Evolutionary conservation across 1,284 basidiomycete species (phyloP).

Genomic region (Boletus sp.): DNA sequence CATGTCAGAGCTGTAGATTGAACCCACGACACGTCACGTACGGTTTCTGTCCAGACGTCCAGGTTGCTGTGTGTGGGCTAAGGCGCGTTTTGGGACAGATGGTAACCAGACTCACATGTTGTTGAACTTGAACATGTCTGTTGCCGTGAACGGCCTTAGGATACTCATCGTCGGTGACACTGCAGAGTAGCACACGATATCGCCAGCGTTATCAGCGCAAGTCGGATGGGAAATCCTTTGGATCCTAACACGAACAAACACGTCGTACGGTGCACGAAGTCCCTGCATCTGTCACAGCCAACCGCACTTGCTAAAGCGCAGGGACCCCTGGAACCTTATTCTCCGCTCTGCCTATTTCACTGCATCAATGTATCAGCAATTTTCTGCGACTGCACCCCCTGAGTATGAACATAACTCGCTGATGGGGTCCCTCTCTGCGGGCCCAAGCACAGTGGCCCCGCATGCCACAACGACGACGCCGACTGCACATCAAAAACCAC

Average conservation of each 20-base stretch:
- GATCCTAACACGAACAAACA: slow-evolving; percentile 34
- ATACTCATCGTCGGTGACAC: slow-evolving; percentile 57
- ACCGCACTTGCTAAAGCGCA: neutral
- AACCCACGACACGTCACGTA: slow-evolving; percentile 34
- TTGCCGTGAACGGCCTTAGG: slow-evolving; percentile 77
- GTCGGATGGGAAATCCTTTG: slow-evolving; percentile 5
- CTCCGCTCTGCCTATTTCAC: slow-evolving; percentile 22
- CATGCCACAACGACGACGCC: slow-evolving; percentile 30
- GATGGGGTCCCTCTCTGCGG: slow-evolving; percentile 32
- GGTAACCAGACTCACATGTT: slow-evolving; percentile 56
- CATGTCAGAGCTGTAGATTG: slow-evolving; percentile 5
- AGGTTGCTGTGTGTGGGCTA: slow-evolving; percentile 61
- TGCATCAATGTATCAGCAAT: slow-evolving; percentile 37
- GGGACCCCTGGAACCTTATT: slow-evolving; percentile 33
- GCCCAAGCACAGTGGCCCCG: slow-evolving; percentile 34
- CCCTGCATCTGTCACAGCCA: slow-evolving; percentile 4
- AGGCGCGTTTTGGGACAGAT: neutral
- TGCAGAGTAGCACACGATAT: neutral
- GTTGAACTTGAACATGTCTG: slow-evolving; percentile 90
- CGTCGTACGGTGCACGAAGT: slow-evolving; percentile 28
- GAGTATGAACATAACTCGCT: slow-evolving; percentile 34
- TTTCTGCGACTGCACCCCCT: slow-evolving; percentile 33
- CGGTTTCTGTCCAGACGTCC: slow-evolving; percentile 92
- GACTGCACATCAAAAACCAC: slow-evolving; percentile 26
- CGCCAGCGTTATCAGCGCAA: neutral